Evolutionary conservation across 202 grass and related monocot genomes (phyloP).

Genomic region (Brachypodium distachyon): DNA sequence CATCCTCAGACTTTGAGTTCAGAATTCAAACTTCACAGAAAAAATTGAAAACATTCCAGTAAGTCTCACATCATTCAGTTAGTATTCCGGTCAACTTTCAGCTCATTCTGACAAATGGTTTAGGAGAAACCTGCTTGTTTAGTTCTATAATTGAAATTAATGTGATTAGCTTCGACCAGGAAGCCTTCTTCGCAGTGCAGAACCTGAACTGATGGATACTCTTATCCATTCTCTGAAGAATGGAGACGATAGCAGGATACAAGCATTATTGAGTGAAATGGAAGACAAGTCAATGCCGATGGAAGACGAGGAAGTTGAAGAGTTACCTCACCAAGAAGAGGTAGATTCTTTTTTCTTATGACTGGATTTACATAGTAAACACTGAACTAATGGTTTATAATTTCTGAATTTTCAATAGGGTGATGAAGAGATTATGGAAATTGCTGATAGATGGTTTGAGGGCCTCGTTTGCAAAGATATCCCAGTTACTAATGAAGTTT

Average conservation of each 20-base stretch:
- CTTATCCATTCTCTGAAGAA: slow-evolving; percentile 82
- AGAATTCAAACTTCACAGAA: no score
- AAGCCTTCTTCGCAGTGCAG: slow-evolving; percentile 69
- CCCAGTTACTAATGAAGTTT: slow-evolving; percentile 88
- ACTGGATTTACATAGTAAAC: background rate
- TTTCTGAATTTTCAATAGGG: slow-evolving; percentile 34
- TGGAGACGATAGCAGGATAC: slow-evolving; percentile 53
- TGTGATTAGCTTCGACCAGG: slow-evolving; percentile 43
- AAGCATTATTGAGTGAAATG: slow-evolving; percentile 30
- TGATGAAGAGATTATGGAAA: slow-evolving; percentile 47
- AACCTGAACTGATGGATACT: slow-evolving; percentile 90
- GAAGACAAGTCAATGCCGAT: background rate
- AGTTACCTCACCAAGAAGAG: slow-evolving; percentile 37
- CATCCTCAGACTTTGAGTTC: no score
- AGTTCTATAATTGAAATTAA: no score
- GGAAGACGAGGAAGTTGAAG: slow-evolving; percentile 47
- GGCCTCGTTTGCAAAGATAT: slow-evolving; percentile 66
- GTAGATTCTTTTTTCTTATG: slow-evolving; percentile 14
- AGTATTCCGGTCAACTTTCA: no score
- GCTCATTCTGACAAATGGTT: no score
- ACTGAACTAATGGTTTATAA: background rate
- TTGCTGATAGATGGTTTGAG: slow-evolving; percentile 74
- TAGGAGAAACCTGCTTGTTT: no score
- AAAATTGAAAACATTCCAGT: no score
- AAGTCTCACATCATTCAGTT: no score